Base-by-base conservation (phyloP, 108 stramenopile species). In the Pelagomonas calceolata region DNA sequence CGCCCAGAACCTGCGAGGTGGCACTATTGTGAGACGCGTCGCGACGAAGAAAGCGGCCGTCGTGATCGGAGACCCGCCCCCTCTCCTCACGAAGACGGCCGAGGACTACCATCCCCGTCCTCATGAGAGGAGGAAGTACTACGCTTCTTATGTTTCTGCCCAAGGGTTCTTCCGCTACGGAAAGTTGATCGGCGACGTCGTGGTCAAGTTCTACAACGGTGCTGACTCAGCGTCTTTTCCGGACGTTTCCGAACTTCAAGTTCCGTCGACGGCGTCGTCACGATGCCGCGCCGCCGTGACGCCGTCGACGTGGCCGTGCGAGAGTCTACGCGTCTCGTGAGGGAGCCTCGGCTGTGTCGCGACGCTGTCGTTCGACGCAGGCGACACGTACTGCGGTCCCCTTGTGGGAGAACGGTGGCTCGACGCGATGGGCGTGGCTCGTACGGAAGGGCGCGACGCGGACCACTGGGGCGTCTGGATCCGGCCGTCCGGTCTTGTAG, bases 401-500 rank as follows among this genome's bases (percentile, higher is more conserved):
- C 72, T 73, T 45, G 46, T 78, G 18, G 64, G 30, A 10, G 77
- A 78, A 44, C 36, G 72, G 67, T 71, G 71, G 64, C 16, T 78
- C 45, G 51, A 78, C 45, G 26, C 30, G 30, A 66, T 63, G 68
- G 77, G 77, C 26, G 43, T 64, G 51, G 32, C 69, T 0, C 66
- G 34, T 30, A 32, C 34, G 12, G 63, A 36, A 32, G 51, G 35
- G 30, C 60, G 72, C 32, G 63, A 65, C 35, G 32, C 39, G 4
- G 69, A 73, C 39, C 77, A 78, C 68, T 78, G 65, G 66, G 77
- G 77, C 26, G 67, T 68, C 43, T 78, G 71, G 68, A 12, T 36
- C 15, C 30, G 36, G 18, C 36, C 72, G 0, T 30, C 69, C 39
- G 77, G 73, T 0, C n/a, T n/a, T n/a, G n/a, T n/a, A n/a, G n/a